Evolutionary conservation across 768 basidiomycete species (phyloP).

Genomic region (Stropharia rugosoannulata): DNA sequence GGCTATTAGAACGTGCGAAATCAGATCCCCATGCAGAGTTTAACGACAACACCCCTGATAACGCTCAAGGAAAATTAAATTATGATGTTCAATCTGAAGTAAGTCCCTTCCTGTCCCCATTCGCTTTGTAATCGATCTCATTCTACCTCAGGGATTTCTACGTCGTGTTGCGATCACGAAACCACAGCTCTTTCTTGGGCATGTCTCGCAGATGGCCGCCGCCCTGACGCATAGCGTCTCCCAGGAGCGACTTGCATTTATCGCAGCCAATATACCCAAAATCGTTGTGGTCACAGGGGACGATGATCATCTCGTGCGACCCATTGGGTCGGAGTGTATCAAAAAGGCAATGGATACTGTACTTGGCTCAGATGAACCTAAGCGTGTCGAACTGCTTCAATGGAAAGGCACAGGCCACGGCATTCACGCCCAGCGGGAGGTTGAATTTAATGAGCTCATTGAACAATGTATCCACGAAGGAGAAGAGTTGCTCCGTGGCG

Average conservation of each 20-base stretch:
- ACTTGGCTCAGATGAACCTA: neutral
- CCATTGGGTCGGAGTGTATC: conserved; percentile 49
- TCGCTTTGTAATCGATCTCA: neutral
- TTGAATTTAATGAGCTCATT: conserved; percentile 54
- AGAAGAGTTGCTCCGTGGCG: conserved; percentile 21
- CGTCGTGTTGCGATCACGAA: conserved; percentile 49
- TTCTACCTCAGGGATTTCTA: conserved; percentile 37
- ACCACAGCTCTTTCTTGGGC: conserved; percentile 59
- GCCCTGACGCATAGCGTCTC: conserved; percentile 61
- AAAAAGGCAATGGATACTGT: conserved; percentile 61
- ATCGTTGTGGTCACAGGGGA: conserved; percentile 69
- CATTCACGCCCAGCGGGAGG: conserved; percentile 46
- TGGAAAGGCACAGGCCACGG: conserved; percentile 70
- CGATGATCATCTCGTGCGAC: conserved; percentile 56
- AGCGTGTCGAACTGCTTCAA: conserved; percentile 39
- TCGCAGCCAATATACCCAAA: conserved; percentile 62
- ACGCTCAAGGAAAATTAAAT: conserved; percentile 56
- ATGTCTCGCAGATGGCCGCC: conserved; percentile 73
- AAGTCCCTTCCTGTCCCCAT: conserved; percentile 7
- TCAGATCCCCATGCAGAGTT: conserved; percentile 39
- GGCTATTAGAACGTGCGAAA: conserved; percentile 56
- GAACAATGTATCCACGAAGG: conserved; percentile 60
- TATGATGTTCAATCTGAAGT: conserved; percentile 59
- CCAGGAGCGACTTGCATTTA: conserved; percentile 41
- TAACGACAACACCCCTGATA: conserved; percentile 17